These are phyloP conservation scores for Capsaspora owczarzaki DNA, from an alignment of 78 protist species.

Conservation along the genomic window DNA sequence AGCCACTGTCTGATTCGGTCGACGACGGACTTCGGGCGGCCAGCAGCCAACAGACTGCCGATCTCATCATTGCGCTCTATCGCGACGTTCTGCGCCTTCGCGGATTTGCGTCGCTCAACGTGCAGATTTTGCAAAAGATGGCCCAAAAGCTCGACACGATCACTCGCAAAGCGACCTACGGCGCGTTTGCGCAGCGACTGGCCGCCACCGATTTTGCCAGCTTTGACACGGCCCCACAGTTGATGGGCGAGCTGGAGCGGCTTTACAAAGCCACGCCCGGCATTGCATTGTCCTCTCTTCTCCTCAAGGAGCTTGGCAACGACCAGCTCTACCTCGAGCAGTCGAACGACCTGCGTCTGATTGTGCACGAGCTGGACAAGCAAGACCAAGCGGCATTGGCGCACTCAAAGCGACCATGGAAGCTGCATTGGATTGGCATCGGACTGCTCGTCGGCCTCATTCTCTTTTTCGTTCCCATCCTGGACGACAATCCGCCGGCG, in stretches of 20 bases:
- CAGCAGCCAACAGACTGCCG: not conserved
- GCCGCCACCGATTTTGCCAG: not conserved
- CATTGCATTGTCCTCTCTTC: not conserved
- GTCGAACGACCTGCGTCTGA: not conserved
- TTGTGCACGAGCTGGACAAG: not conserved
- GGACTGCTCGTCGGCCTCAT: not conserved
- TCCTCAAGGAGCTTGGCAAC: not conserved
- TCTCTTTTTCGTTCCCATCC: not conserved
- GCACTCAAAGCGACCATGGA: not conserved
- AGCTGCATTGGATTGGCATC: not conserved
- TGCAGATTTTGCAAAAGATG: not conserved
- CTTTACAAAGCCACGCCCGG: not conserved
- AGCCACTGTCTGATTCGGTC: no score
- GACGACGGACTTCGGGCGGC: no score
- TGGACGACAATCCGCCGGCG: not conserved
- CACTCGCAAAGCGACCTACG: not conserved
- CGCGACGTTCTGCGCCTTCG: not conserved
- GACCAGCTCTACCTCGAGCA: not conserved
- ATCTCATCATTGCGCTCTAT: not conserved
- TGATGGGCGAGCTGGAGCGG: not conserved
- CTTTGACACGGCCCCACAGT: no score
- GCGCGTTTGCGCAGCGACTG: not conserved
- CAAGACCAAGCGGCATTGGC: not conserved
- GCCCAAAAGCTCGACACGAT: not conserved
- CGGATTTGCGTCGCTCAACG: not conserved